Conservation (phyloP, 768 basidiomycete genomes). For the Sporobolomyces roseus region DNA sequence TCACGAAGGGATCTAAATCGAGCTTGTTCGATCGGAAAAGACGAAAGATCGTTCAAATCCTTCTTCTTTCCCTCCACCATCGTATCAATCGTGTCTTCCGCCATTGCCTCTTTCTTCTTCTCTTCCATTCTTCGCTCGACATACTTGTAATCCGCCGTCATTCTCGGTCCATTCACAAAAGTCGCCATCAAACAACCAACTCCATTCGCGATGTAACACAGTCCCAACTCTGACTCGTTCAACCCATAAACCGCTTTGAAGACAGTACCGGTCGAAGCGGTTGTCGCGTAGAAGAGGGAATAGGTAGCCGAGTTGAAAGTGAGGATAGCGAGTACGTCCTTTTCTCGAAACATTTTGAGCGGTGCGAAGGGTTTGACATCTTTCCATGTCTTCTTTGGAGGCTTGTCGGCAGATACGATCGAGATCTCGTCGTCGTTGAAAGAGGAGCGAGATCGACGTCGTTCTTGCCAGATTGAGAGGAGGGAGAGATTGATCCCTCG, state of each 20-base stretch:
- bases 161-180: constrained; percentile 58
- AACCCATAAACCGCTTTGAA: constrained; percentile 61
- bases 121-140: constrained; percentile 46
- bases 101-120: constrained; percentile 15
- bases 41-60: constrained; percentile 43
- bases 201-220: constrained; percentile 74
- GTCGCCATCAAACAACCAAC: constrained; percentile 66
- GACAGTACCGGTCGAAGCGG: constrained; percentile 61
- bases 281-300: constrained; percentile 60
- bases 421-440: constrained; percentile 5
- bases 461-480: constrained; percentile 47
- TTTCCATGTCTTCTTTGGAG: constrained; percentile 32
- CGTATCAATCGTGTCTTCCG: constrained; percentile 4
- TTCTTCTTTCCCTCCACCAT: constrained; percentile 37
- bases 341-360: constrained; percentile 57
- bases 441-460: not conserved
- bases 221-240: constrained; percentile 62
- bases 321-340: constrained; percentile 59
- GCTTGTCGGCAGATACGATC: constrained; percentile 10
- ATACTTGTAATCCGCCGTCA: constrained; percentile 64
- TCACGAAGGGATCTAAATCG: constrained; percentile 42
- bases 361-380: constrained; percentile 26
- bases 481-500: constrained; percentile 47
- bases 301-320: constrained; percentile 31
- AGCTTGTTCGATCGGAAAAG: constrained; percentile 47